Evolutionary conservation across 176 grass and related monocot genomes (phyloP).

Genomic region (Saccharum spontaneum): DNA sequence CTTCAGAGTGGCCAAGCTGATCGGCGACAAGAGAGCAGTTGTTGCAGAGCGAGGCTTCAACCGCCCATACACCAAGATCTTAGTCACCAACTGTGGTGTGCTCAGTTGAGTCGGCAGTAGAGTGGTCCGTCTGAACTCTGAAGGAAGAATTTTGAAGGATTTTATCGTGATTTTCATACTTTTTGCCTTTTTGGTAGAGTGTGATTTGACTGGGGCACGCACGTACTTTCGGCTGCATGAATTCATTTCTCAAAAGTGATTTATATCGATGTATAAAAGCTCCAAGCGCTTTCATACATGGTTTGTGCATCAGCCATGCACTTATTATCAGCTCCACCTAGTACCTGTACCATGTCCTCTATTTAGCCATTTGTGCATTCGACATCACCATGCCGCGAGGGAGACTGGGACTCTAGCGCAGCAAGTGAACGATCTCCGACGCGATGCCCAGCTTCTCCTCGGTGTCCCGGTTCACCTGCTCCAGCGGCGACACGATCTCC

Average conservation of each 20-base stretch:
- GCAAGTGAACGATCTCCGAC: constrained; percentile 1
- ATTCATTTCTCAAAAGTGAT: background rate
- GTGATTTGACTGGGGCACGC: background rate
- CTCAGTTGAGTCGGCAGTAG: background rate
- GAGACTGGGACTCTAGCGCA: no score
- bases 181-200: background rate
- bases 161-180: background rate
- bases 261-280: background rate
- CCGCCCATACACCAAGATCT: constrained; percentile 79
- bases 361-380: background rate
- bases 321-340: background rate
- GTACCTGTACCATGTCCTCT: background rate
- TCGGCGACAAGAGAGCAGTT: constrained; percentile 91
- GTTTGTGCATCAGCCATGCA: background rate
- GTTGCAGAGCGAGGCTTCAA: constrained; percentile 91
- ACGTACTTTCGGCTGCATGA: background rate
- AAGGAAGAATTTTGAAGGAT: background rate
- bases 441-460: background rate
- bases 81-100: constrained; percentile 73
- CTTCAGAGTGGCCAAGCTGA: constrained; percentile 91
- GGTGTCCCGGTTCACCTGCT: background rate
- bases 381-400: background rate
- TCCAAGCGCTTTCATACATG: background rate
- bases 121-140: background rate
- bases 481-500: background rate